Evolutionary conservation across 2,329 filamentous ascomycete genomes (phyloP), one percentile per base, ranked within the genome.

Genomic region (Aureobasidium sp.): DNA sequence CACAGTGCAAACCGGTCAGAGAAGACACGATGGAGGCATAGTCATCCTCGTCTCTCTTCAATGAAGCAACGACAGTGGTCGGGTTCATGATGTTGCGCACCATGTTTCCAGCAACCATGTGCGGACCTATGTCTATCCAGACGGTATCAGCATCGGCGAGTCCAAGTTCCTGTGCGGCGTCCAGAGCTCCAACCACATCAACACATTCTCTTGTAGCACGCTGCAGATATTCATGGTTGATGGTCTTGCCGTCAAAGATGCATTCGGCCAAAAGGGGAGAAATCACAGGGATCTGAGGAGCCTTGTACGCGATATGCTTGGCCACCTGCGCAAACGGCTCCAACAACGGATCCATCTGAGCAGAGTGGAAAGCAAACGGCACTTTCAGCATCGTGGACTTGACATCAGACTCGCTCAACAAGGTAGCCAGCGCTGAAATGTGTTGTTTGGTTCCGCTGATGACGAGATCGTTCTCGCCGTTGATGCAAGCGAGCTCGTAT

Each of bases 401-500:
- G n/a, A 42, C n/a, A 9, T 12, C n/a, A 42, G n/a, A 8, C 9
- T n/a, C 39, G 11, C 20, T 20, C 7, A 42, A 9, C 4, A 20
- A 11, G n/a, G 7, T n/a, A 4, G 9, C 8, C 1, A 71, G 71
- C 1, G 68, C 63, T 62, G 79, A 74, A 14, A 31, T 47, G 25
- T 37, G 61, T 1, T 31, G 25, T 6, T 65, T 41, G 2, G 39
- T 61, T 7, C 70, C 65, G 25, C 66, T 65, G 4, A 72, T 49
- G 1, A 71, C 69, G 2, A 67, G 69, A 14, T 67, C 66, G 6
- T 63, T 41, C 2, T 64, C 66, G 2, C 60, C 63, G 41, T 72
- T 72, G 63, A 70, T 63, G 57, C 70, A 72, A 25, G 70, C 65
- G 22, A 72, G n/a, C 8, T n/a, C 20, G 11, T 42, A 42, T 8